A percentile compares a stretch with the other conserved stretches of the same genome.
Conservation (phyloP, 495 filamentous ascomycete genomes). For the Aspergillus panamensis region DNA sequence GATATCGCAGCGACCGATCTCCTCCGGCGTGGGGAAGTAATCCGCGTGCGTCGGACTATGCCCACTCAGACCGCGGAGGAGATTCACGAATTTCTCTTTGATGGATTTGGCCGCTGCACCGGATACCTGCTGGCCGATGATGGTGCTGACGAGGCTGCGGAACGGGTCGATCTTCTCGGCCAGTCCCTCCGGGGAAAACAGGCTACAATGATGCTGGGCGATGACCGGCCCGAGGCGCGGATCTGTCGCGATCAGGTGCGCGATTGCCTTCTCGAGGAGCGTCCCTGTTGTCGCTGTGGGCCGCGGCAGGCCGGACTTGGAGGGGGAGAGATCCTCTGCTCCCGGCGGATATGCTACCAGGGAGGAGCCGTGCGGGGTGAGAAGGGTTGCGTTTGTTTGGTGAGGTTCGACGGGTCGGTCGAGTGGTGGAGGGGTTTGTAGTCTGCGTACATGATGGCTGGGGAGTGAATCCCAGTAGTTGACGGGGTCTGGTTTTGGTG, state of each 20-base stretch:
- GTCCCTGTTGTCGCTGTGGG: slow-evolving; percentile 63
- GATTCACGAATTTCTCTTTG: slow-evolving; percentile 73
- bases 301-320: slow-evolving; percentile 48
- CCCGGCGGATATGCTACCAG: slow-evolving; percentile 54
- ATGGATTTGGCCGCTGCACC: slow-evolving; percentile 87
- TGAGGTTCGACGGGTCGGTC: slow-evolving; percentile 61
- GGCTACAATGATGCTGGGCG: slow-evolving; percentile 65
- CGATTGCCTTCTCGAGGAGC: slow-evolving; percentile 72
- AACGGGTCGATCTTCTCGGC: slow-evolving; percentile 87
- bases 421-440: slow-evolving; percentile 40
- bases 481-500: slow-evolving; percentile 5
- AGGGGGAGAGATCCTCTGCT: slow-evolving; percentile 52
- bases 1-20: slow-evolving; percentile 60
- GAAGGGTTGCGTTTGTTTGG: slow-evolving; percentile 68
- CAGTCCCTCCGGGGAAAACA: slow-evolving; percentile 80
- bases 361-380: slow-evolving; percentile 73
- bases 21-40: slow-evolving; percentile 71
- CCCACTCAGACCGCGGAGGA: slow-evolving; percentile 55
- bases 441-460: slow-evolving; percentile 21
- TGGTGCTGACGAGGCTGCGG: slow-evolving; percentile 71
- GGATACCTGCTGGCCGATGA: slow-evolving; percentile 95
- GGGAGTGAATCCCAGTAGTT: slow-evolving; percentile 16
- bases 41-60: slow-evolving; percentile 21
- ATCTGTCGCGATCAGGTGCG: slow-evolving; percentile 74
- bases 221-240: slow-evolving; percentile 69